Conservation (phyloP, 2,329 filamentous ascomycete genomes). For the Phyllosticta citribraziliensis region DNA sequence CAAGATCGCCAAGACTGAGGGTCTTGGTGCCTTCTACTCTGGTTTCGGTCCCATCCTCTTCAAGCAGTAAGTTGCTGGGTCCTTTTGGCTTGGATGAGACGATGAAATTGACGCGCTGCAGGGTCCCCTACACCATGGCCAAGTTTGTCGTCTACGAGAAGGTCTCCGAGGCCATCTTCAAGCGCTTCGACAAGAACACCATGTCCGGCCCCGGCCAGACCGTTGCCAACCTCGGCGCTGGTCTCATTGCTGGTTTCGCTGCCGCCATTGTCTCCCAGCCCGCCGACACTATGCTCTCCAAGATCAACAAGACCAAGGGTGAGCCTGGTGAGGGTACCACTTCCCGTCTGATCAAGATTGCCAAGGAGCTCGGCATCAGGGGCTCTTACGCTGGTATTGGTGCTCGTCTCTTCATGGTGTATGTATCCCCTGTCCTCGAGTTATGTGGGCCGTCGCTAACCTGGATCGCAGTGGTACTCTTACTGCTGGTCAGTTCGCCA, state of each 20-base stretch:
- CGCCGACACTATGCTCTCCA: constrained; percentile 86
- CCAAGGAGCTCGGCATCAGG: constrained; percentile 69
- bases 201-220: constrained; percentile 64
- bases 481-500: constrained; percentile 61
- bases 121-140: constrained; percentile 87
- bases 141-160: constrained; percentile 95
- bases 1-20: constrained; percentile 78
- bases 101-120: constrained; percentile 27
- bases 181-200: constrained; percentile 57
- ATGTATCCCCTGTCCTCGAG: background rate
- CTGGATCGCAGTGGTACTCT: constrained; percentile 49
- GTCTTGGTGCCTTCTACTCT: constrained; percentile 78
- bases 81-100: background rate
- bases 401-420: constrained; percentile 61
- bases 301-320: constrained; percentile 94
- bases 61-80: constrained; percentile 25
- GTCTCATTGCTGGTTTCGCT: constrained; percentile 78
- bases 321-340: constrained; percentile 75
- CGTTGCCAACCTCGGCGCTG: constrained; percentile 72
- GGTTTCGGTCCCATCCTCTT: constrained; percentile 59
- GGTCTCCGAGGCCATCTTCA: constrained; percentile 66
- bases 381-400: constrained; percentile 75
- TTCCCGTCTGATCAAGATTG: constrained; percentile 78
- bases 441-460: constrained; percentile 4
- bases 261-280: constrained; percentile 81